These are phyloP conservation scores for Poronia punctata DNA, from an alignment of 495 filamentous ascomycete genomes.

Conservation along the genomic window DNA sequence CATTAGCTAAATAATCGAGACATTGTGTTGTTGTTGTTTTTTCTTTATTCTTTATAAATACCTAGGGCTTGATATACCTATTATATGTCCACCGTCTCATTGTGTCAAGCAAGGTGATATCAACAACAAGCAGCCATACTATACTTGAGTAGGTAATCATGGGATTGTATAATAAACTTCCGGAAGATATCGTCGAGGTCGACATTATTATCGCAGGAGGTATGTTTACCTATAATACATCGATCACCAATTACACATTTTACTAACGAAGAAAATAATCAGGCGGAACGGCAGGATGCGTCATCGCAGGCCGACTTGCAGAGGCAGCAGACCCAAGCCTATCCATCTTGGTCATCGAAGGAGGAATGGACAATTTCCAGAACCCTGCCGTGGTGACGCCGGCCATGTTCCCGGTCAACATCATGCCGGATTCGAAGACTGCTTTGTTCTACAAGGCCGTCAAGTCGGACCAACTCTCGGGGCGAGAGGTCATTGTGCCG, in stretches of 20 bases:
- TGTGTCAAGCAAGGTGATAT: no score
- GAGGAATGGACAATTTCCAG: slow-evolving; percentile 31
- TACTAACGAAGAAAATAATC: background rate
- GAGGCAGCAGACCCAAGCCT: slow-evolving; percentile 34
- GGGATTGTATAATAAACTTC: slow-evolving; percentile 26
- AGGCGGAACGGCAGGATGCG: slow-evolving; percentile 39
- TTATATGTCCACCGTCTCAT: no score
- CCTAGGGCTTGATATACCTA: no score
- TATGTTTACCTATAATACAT: slow-evolving; percentile 4
- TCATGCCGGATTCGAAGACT: slow-evolving; percentile 26
- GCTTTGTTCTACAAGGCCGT: slow-evolving; percentile 30
- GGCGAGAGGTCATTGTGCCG: slow-evolving; percentile 41
- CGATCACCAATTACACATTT: background rate
- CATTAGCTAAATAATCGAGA: no score
- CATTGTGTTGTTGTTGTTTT: no score
- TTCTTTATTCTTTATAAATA: no score
- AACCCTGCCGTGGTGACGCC: slow-evolving; percentile 27
- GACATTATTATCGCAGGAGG: slow-evolving; percentile 37
- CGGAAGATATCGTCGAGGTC: slow-evolving; percentile 26
- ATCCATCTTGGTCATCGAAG: slow-evolving; percentile 36
- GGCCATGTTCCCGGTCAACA: slow-evolving; percentile 23
- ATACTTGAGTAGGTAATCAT: no score
- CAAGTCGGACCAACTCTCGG: slow-evolving; percentile 36
- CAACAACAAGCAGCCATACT: no score
- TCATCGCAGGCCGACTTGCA: slow-evolving; percentile 35